phyloP scores from a whole-genome alignment of 2,329 filamentous ascomycete genomes.

The Monilinia vaccinii-corymbosi region DNA sequence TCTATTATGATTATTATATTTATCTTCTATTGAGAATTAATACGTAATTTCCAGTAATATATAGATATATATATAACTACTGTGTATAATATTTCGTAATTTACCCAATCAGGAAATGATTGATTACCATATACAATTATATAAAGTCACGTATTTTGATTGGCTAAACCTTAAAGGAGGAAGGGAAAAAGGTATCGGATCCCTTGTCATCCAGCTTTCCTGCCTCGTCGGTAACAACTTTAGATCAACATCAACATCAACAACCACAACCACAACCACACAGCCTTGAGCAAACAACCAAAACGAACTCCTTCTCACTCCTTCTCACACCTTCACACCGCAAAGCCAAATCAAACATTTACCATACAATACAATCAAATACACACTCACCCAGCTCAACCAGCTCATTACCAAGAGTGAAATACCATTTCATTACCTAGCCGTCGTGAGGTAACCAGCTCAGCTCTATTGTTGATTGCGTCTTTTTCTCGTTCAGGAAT shows the following conservation, averaged over 20 bases:
- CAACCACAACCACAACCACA: not conserved
- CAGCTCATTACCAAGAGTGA: not conserved
- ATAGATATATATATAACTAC: not conserved
- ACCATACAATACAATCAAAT: not conserved
- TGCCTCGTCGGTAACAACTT: not conserved
- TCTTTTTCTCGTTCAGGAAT: not conserved
- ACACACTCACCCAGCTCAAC: not conserved
- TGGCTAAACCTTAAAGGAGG: not conserved
- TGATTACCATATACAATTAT: not conserved
- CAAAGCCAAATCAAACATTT: not conserved
- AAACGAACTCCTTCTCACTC: not conserved
- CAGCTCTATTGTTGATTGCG: not conserved
- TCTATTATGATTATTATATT: no score
- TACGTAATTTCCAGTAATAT: not conserved
- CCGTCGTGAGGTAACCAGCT: not conserved
- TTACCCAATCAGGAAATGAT: not conserved
- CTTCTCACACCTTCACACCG: not conserved
- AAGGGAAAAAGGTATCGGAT: not conserved
- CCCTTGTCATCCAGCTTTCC: constrained; percentile 6
- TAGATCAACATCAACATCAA: not conserved
- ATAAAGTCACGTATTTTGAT: not conserved
- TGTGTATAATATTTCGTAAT: not conserved
- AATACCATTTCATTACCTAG: not conserved
- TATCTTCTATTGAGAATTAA: no score
- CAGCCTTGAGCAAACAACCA: constrained; percentile 4